Percentiles rank a stretch among this genome's conserved stretches.
phyloP scores from a whole-genome alignment of 805 yeast species.

The Suhomyces canberraensis region DNA sequence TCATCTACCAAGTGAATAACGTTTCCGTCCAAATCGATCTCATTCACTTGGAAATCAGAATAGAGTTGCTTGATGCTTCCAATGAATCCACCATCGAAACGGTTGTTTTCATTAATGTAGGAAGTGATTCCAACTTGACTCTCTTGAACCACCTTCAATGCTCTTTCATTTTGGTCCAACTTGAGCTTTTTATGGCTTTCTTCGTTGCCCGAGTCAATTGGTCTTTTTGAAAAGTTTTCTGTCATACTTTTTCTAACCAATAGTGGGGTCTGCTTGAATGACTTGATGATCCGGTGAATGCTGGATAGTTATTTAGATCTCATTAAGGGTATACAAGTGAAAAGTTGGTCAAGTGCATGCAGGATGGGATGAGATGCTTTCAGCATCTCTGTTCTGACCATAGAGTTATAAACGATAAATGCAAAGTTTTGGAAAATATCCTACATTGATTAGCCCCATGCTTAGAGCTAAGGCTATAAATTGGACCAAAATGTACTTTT shows the following conservation, averaged over 20 bases:
- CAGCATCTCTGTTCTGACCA: too few relatives aligned
- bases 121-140: constrained; percentile 84
- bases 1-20: constrained; percentile 75
- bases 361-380: constrained; percentile 1
- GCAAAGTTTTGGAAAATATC: too few relatives aligned
- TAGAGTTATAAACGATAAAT: too few relatives aligned
- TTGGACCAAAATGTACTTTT: too few relatives aligned
- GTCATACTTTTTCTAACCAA: not conserved
- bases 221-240: constrained; percentile 8
- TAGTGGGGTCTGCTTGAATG: not conserved
- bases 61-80: constrained; percentile 87
- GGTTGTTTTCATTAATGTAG: constrained; percentile 49
- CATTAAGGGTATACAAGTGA: not conserved
- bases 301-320: constrained; percentile 4
- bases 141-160: constrained; percentile 54
- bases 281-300: not conserved
- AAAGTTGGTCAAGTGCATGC: constrained; percentile 1
- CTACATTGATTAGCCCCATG: too few relatives aligned
- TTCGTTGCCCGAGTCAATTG: constrained; percentile 2
- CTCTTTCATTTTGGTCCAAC: constrained; percentile 13
- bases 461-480: too few relatives aligned
- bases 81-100: constrained; percentile 52
- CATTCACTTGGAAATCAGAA: constrained; percentile 92
- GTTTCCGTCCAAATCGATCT: constrained; percentile 62
- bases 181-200: constrained; percentile 13